Conservation (phyloP, 2,329 filamentous ascomycete species). For the Aspergillus pseudonomiae region DNA sequence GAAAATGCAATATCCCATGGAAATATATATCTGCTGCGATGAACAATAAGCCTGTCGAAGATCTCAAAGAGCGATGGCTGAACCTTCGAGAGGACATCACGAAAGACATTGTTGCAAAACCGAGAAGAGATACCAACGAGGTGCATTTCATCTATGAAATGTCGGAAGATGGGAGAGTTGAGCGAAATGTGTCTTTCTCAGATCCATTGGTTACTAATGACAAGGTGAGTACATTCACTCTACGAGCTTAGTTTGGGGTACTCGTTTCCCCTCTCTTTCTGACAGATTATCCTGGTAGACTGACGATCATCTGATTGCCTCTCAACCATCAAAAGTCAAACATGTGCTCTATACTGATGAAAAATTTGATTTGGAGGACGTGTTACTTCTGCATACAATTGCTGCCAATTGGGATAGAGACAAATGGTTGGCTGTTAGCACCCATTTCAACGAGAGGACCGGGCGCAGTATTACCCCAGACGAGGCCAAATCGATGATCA, state of each 20-base stretch:
- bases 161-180: neutral
- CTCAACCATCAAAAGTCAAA: conserved; percentile 11
- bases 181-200: conserved; percentile 23
- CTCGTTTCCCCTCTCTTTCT: neutral
- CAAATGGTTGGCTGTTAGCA: conserved; percentile 52
- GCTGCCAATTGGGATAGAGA: conserved; percentile 46
- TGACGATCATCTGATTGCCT: conserved; percentile 3
- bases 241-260: neutral
- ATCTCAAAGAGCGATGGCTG: conserved; percentile 29
- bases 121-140: neutral
- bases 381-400: conserved; percentile 45
- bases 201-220: conserved; percentile 15
- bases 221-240: conserved; percentile 17
- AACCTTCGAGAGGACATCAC: conserved; percentile 7
- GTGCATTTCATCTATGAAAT: neutral
- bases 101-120: neutral
- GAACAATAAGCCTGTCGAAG: conserved; percentile 24
- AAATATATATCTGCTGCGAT: conserved; percentile 26
- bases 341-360: conserved; percentile 28
- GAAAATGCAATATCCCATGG: conserved; percentile 25
- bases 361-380: conserved; percentile 29
- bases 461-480: conserved; percentile 49
- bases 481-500: conserved; percentile 31
- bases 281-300: neutral
- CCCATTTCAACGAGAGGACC: conserved; percentile 53